Evolutionary conservation across 805 yeast genomes (phyloP).

Genomic region (Wickerhamomyces subpelliculosus): DNA sequence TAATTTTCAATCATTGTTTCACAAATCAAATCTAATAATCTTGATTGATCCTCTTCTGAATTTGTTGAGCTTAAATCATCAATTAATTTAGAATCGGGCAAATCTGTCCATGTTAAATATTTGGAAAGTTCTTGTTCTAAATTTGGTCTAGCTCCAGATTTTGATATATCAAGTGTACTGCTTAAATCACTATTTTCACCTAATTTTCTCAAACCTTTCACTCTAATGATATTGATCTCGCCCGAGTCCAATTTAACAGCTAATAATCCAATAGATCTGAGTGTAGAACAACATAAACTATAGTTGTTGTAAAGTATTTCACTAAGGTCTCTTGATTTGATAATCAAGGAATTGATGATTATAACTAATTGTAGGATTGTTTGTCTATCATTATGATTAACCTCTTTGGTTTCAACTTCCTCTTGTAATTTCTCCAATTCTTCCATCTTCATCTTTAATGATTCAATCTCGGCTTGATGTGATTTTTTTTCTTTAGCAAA

Average conservation of each 20-base stretch:
- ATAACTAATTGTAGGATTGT: slow-evolving; percentile 24
- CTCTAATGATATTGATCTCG: slow-evolving; percentile 55
- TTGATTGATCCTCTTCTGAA: slow-evolving; percentile 1
- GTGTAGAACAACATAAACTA: slow-evolving; percentile 12
- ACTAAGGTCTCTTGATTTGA: slow-evolving; percentile 37
- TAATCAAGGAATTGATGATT: slow-evolving; percentile 21
- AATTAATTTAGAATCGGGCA: slow-evolving; percentile 18
- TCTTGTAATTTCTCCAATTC: slow-evolving; percentile 43
- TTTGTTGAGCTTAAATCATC: not conserved
- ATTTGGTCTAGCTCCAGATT: slow-evolving; percentile 32
- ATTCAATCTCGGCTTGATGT: slow-evolving; percentile 43
- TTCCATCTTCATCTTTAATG: slow-evolving; percentile 35
- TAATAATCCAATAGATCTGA: slow-evolving; percentile 56
- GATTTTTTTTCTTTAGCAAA: slow-evolving; percentile 44
- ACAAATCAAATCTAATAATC: slow-evolving; percentile 9
- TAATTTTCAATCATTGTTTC: slow-evolving; percentile 13
- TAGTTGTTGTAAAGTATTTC: slow-evolving; percentile 25
- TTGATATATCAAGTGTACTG: slow-evolving; percentile 29
- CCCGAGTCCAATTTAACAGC: slow-evolving; percentile 39
- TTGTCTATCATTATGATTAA: slow-evolving; percentile 18
- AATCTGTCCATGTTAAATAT: slow-evolving; percentile 42
- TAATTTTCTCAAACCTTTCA: slow-evolving; percentile 64
- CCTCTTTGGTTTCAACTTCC: slow-evolving; percentile 33
- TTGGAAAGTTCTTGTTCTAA: slow-evolving; percentile 30
- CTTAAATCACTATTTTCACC: slow-evolving; percentile 26